Evolutionary conservation across 129 eudicot species (phyloP).

Genomic region (Saussurea involucrata): DNA sequence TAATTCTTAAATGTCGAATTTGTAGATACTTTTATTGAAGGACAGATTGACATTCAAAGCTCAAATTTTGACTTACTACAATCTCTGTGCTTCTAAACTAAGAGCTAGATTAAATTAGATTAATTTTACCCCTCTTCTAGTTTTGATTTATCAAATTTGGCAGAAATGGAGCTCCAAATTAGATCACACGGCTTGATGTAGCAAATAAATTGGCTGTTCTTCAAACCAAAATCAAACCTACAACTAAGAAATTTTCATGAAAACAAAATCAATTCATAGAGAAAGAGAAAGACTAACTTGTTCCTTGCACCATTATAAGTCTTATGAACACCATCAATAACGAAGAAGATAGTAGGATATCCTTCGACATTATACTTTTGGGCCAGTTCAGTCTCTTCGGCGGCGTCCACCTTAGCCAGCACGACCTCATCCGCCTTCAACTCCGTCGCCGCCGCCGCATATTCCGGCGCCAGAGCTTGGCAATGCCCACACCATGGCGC

Average conservation of each 20-base stretch:
- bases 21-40: background rate
- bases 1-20: background rate
- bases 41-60: background rate
- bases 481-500: constrained; percentile 93
- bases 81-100: background rate
- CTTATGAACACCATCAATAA: constrained; percentile 60
- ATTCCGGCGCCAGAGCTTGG: constrained; percentile 75
- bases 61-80: background rate
- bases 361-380: constrained; percentile 66
- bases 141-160: background rate
- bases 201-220: background rate
- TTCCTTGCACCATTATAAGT: constrained; percentile 56
- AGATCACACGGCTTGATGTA: background rate
- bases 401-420: constrained; percentile 80
- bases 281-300: constrained; percentile 44
- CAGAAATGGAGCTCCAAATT: background rate
- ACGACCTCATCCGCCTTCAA: constrained; percentile 57
- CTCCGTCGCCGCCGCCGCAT: constrained; percentile 81
- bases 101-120: background rate
- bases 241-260: background rate
- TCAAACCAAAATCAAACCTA: constrained; percentile 13
- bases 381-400: constrained; percentile 63
- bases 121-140: background rate
- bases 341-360: constrained; percentile 62
- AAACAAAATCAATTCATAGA: background rate